phyloP scores from a whole-genome alignment of 345 rosid genomes.

The Atalantia buxifolia region DNA sequence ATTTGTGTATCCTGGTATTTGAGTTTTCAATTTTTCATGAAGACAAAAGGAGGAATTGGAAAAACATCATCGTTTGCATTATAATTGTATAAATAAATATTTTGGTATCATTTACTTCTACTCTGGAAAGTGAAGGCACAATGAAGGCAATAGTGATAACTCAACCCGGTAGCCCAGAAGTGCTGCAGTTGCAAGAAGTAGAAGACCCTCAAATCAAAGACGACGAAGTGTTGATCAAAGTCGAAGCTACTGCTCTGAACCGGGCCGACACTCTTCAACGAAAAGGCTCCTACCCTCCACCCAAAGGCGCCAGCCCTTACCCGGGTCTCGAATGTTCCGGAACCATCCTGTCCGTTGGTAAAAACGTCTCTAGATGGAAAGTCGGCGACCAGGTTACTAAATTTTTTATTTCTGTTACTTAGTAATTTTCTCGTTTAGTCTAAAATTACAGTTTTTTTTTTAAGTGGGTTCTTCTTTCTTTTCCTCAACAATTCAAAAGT shows the following conservation, averaged over 20 bases:
- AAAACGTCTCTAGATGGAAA: slow-evolving; percentile 70
- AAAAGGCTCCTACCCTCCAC: slow-evolving; percentile 68
- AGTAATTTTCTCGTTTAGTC: background rate
- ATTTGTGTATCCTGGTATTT: background rate
- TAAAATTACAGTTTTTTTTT: background rate
- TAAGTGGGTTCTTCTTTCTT: background rate
- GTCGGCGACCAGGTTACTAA: slow-evolving; percentile 60
- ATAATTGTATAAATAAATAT: background rate
- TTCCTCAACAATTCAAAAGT: background rate
- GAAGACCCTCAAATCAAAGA: slow-evolving; percentile 64
- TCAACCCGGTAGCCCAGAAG: slow-evolving; percentile 73
- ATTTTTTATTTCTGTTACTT: background rate
- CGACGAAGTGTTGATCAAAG: slow-evolving; percentile 66
- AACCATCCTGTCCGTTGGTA: slow-evolving; percentile 58
- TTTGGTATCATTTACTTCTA: no score
- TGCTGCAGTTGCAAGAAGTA: slow-evolving; percentile 65
- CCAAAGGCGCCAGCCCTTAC: slow-evolving; percentile 67
- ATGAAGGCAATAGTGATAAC: slow-evolving; percentile 89
- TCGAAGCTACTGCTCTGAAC: slow-evolving; percentile 74
- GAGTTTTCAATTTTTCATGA: no score
- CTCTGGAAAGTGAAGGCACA: background rate
- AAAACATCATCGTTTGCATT: no score
- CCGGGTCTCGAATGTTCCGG: slow-evolving; percentile 91
- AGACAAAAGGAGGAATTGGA: background rate
- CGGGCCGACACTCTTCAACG: slow-evolving; percentile 78